Base-by-base conservation (phyloP, 352 stramenopile genomes). In the Phytophthora pistaciae region DNA sequence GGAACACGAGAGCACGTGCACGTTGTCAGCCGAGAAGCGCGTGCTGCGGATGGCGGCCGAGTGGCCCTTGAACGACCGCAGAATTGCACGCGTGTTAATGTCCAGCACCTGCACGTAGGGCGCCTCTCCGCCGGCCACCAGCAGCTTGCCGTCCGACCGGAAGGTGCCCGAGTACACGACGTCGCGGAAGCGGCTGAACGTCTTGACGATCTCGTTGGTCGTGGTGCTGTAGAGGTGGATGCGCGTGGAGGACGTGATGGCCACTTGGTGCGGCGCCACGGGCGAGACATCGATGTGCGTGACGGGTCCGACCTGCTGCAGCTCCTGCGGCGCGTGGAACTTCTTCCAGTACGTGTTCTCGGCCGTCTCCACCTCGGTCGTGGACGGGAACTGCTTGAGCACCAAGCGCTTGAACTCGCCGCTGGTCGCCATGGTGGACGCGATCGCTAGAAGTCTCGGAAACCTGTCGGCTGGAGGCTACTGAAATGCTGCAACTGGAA, bases 271-370 rank as follows among this genome's bases (percentile, higher is more conserved):
- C 60, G 91, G 91, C 64, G 85, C 74, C 20, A 84, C 75, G 9
- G 90, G 90, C 44, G 82, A 95, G 27, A 96, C 88, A 64, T 96
- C 91, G 50, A 96, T 92, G 75, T 94, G 85, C 25, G 91, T 95
- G 61, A 96, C 83, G 2, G 87, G 83, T 1, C 85, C 91, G n/a
- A 96, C 73, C 72, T 96, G 90, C 78, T 91, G 87, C 46, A 96
- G 76, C 69, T 96, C 91, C 63, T 93, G 75, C 38, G 91, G 90
- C 48, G 85, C 69, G 64, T 94, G 84, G 74, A 95, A 96, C 77
- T 95, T 96, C 58, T 93, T 93, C 91, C 91, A 97, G 77, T 96
- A 97, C 60, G 83, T 72, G 48, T 91, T 92, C 73, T 97, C 90
- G 8, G 79, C 79, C 23, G 88, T 93, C 70, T 93, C 83, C 33